Conservation (phyloP, 2,329 filamentous ascomycete species). For the Hymenoscyphus infarciens region DNA sequence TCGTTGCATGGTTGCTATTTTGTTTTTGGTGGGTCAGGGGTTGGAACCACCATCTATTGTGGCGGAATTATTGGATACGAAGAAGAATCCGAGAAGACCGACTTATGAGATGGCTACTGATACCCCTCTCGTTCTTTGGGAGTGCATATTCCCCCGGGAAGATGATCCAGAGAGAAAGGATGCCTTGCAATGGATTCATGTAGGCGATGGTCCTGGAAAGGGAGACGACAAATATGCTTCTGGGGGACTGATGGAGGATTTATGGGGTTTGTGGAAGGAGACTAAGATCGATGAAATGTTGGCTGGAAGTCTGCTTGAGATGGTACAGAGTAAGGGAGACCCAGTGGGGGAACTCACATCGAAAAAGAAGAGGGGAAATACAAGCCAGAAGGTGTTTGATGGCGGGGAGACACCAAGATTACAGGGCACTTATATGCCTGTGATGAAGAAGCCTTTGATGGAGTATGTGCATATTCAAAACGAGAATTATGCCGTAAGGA, state of each 20-base stretch:
- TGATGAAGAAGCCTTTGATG: constrained; percentile 50
- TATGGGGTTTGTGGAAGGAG: constrained; percentile 82
- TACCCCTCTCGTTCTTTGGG: constrained; percentile 88
- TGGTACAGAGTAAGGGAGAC: constrained; percentile 45
- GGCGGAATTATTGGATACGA: constrained; percentile 68
- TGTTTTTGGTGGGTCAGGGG: constrained; percentile 91
- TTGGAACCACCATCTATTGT: constrained; percentile 74
- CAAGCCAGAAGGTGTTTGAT: constrained; percentile 45
- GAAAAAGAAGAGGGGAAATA: constrained; percentile 34
- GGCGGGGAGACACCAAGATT: constrained; percentile 51
- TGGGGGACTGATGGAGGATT: constrained; percentile 64
- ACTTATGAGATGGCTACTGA: constrained; percentile 90
- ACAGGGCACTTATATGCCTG: constrained; percentile 51
- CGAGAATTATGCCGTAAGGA: constrained; percentile 58
- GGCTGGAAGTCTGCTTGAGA: constrained; percentile 67
- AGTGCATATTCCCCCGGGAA: constrained; percentile 77
- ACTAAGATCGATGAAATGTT: constrained; percentile 89
- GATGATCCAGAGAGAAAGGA: constrained; percentile 47
- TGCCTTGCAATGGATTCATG: constrained; percentile 72
- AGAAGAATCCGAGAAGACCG: constrained; percentile 69
- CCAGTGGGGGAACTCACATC: constrained; percentile 29
- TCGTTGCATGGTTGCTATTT: constrained; percentile 82
- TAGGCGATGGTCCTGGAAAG: constrained; percentile 61
- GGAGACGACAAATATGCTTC: constrained; percentile 59
- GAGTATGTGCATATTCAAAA: constrained; percentile 54